phyloP scores from a whole-genome alignment of 441 rosid species.

The Brassica balearica region DNA sequence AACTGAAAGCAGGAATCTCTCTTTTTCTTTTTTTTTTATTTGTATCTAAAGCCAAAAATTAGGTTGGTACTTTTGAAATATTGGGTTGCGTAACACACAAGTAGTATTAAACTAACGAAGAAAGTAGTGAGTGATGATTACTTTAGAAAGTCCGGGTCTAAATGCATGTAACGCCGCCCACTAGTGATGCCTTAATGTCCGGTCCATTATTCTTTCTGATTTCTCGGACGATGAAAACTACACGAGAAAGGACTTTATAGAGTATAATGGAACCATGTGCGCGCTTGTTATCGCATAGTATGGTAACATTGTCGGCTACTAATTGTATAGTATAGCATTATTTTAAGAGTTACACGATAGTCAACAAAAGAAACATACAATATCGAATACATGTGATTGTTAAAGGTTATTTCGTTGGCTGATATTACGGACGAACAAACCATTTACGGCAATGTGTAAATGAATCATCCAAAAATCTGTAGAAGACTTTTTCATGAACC shows the following conservation, averaged over 20 bases:
- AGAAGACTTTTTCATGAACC: not conserved
- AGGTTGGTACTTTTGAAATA: not conserved
- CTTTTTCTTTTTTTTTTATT: too few species aligned
- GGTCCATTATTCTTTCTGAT: conserved; percentile 19
- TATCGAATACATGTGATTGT: conserved; percentile 1
- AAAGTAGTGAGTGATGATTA: not conserved
- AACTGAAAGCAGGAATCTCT: too few species aligned
- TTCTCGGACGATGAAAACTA: conserved; percentile 20
- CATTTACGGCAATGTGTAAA: conserved; percentile 3
- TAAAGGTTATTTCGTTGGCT: conserved; percentile 27
- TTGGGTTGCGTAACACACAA: not conserved
- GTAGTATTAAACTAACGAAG: conserved; percentile 7
- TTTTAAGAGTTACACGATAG: conserved; percentile 16
- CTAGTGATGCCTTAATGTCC: conserved; percentile 33
- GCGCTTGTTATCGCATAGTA: conserved; percentile 10
- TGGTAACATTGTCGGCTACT: conserved; percentile 27
- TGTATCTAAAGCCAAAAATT: too few species aligned
- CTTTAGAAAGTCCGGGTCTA: conserved; percentile 4
- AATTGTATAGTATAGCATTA: not conserved
- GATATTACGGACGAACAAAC: conserved; percentile 6
- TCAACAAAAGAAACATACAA: conserved; percentile 25
- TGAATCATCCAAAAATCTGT: conserved; percentile 8
- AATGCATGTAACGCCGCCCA: conserved; percentile 18
- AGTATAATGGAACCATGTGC: conserved; percentile 12
- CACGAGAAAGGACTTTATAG: conserved; percentile 11